phyloP scores from a whole-genome alignment of 371 early-diverging fungal genomes.

The Mucor lusitanicus region DNA sequence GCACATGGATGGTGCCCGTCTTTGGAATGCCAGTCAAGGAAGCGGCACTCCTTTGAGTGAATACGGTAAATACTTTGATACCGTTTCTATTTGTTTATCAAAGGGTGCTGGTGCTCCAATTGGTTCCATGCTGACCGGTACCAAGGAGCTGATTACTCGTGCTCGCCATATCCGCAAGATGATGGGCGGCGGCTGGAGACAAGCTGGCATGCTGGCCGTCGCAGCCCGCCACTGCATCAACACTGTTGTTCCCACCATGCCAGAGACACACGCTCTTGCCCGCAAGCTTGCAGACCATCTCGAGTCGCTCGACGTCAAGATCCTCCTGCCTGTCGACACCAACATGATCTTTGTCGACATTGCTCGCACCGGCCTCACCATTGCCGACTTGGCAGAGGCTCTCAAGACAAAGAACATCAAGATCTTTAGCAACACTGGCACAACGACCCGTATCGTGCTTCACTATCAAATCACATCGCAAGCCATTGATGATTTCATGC shows the following conservation, averaged over 20 bases:
- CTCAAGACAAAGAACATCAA: constrained; percentile 54
- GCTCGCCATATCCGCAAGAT: constrained; percentile 86
- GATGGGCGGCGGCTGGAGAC: constrained; percentile 94
- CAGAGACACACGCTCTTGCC: constrained; percentile 70
- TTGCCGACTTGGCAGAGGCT: constrained; percentile 49
- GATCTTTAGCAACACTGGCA: constrained; percentile 50
- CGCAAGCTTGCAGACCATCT: constrained; percentile 61
- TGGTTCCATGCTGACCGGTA: constrained; percentile 81
- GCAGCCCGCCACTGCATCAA: constrained; percentile 74
- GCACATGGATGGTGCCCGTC: constrained; percentile 89
- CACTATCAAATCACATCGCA: constrained; percentile 73
- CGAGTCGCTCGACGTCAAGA: constrained; percentile 53
- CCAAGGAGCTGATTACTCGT: constrained; percentile 60
- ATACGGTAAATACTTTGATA: constrained; percentile 77
- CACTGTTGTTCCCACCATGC: constrained; percentile 64
- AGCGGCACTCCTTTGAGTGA: constrained; percentile 68
- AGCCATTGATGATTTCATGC: constrained; percentile 57
- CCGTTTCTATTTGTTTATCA: constrained; percentile 85
- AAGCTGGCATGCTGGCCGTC: constrained; percentile 79
- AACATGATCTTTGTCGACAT: constrained; percentile 86
- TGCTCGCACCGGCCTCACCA: constrained; percentile 43
- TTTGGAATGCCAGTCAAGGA: constrained; percentile 87
- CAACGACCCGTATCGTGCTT: constrained; percentile 66
- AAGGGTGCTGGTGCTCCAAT: constrained; percentile 91
- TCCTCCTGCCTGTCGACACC: constrained; percentile 75